phyloP scores from a whole-genome alignment of 768 basidiomycete genomes.

The Mycena indigotica region DNA sequence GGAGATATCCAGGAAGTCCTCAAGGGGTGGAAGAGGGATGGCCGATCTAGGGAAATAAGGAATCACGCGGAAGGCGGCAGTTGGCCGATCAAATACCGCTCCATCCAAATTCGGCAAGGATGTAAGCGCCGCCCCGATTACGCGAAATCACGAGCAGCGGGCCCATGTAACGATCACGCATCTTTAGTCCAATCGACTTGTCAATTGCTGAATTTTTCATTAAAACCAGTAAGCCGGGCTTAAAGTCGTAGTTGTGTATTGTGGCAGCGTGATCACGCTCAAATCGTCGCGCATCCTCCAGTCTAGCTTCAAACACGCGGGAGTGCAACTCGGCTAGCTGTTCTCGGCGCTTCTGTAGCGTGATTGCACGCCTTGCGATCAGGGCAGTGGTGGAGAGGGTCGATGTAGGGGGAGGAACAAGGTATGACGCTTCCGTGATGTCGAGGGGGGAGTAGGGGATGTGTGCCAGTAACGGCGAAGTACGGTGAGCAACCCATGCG shows the following conservation, averaged over 20 bases:
- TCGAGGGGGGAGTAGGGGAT: slow-evolving; percentile 29
- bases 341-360: slow-evolving; percentile 4
- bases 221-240: slow-evolving; percentile 25
- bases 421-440: slow-evolving; percentile 21
- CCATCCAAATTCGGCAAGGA: slow-evolving; percentile 12
- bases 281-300: background rate
- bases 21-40: slow-evolving; percentile 2
- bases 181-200: slow-evolving; percentile 21
- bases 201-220: slow-evolving; percentile 26
- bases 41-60: slow-evolving; percentile 8
- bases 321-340: background rate
- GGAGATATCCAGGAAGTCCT: background rate
- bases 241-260: slow-evolving; percentile 12
- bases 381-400: background rate
- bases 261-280: slow-evolving; percentile 3
- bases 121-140: slow-evolving; percentile 10
- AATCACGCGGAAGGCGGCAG: slow-evolving; percentile 6
- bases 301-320: background rate
- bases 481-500: slow-evolving; percentile 20
- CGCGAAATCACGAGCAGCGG: slow-evolving; percentile 23
- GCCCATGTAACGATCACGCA: slow-evolving; percentile 24
- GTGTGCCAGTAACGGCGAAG: slow-evolving; percentile 22
- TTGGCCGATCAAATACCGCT: background rate
- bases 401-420: background rate
- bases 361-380: background rate